Base-by-base conservation (phyloP, 2,329 filamentous ascomycete species). In the Cadophora sp. region DNA sequence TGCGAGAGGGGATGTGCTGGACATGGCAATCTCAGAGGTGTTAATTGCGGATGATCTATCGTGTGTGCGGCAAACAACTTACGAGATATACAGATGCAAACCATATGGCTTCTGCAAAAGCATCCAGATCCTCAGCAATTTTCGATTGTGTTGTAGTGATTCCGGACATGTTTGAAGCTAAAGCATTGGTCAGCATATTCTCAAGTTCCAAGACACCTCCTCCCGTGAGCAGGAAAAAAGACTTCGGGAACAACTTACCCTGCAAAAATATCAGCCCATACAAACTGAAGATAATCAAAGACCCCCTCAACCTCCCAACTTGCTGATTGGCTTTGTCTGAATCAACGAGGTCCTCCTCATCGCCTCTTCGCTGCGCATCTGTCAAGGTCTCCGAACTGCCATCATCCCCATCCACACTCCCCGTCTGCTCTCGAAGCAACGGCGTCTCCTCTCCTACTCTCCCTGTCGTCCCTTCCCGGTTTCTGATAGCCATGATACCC, bases 91-190 rank as follows among this genome's bases (percentile, higher is more conserved):
- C 84, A 39, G 91, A 92, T 8, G 91, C 93, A 76, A 96, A 93
- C 92, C 92, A 96, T 78, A 88, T 91, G 43, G 88, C 89, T 64
- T 88, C 82, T 65, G 89, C 87, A 74, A 93, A 94, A 1, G 91
- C 87, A 78, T 92, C 83, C 1, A 96, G 82, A 71, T 95, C 92
- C 8, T 84, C 85, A 1, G 92, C 92, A 71, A 96, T 92, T 59
- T 83, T 83, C 8, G 89, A 92, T 79, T 96, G 93, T 1, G 91
- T 91, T 65, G 93, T 94, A 6, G 91, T 92, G 76, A 96, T 89
- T 72, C 93, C 89, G 14, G 89, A 92, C 79, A 94, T 92, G 75
- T 96, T 96, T 69, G 86, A 71, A 36, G 76, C 76, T 77, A 64
- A 63, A n/a, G 16, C 13, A 16, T 56, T 41, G 41, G 45, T 68